phyloP scores from a whole-genome alignment of 78 protist genomes.

The Chrysochromulina parva region DNA sequence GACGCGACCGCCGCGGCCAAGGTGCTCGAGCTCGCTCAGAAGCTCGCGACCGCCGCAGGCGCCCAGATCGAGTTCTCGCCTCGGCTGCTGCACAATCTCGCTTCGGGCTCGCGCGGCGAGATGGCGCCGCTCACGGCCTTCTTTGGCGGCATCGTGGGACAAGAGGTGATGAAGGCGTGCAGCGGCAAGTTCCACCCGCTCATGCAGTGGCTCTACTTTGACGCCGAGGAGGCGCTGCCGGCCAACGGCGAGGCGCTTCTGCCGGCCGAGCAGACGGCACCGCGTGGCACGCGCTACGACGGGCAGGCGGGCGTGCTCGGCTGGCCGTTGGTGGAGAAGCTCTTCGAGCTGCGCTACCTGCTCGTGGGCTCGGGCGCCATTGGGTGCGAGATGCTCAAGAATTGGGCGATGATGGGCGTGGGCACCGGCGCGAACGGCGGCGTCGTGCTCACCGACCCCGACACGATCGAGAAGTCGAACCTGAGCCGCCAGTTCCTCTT shows the following conservation, averaged over 20 bases:
- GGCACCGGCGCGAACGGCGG: constrained; percentile 44
- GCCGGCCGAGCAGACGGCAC: not conserved
- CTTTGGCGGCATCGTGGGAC: constrained; percentile 57
- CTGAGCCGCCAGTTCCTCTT: constrained; percentile 71
- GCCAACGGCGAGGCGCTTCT: not conserved
- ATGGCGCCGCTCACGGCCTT: constrained; percentile 30
- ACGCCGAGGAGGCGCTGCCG: constrained; percentile 82
- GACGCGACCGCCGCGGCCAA: constrained; percentile 49
- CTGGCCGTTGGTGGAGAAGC: constrained; percentile 26
- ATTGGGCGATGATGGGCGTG: constrained; percentile 80
- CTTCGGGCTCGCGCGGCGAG: not conserved
- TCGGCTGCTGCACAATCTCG: constrained; percentile 26
- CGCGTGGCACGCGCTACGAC: constrained; percentile 82
- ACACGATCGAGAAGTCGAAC: constrained; percentile 71
- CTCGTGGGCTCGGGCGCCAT: constrained; percentile 92
- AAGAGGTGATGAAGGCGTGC: constrained; percentile 93
- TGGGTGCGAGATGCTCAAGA: constrained; percentile 90
- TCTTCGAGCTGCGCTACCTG: constrained; percentile 63
- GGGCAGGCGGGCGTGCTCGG: constrained; percentile 88
- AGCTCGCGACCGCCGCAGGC: constrained; percentile 25
- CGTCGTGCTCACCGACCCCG: constrained; percentile 64
- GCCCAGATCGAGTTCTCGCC: not conserved
- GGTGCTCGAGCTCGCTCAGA: constrained; percentile 54
- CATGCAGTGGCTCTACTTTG: constrained; percentile 81
- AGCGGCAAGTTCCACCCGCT: constrained; percentile 94